phyloP scores from a whole-genome alignment of 345 rosid genomes.

The Lepidium aucheri region DNA sequence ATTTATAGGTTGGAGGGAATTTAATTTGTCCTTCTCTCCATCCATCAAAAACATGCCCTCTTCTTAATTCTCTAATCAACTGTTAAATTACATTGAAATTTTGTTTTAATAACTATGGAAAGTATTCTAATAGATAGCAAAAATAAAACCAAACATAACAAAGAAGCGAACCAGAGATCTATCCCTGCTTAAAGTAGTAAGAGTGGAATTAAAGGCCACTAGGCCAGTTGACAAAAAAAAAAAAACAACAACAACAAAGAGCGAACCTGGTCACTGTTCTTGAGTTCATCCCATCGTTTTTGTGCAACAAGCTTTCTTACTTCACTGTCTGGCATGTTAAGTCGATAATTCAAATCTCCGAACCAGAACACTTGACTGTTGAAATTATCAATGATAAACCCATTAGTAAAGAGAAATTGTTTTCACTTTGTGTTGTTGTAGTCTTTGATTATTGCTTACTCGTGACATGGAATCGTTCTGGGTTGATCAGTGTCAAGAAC shows the following conservation, averaged over 20 bases:
- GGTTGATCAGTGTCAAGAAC: constrained; percentile 64
- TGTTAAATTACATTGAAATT: constrained; percentile 17
- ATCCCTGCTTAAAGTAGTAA: no score
- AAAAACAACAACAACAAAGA: background rate
- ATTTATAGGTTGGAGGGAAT: constrained; percentile 94
- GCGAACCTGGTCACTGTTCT: constrained; percentile 72
- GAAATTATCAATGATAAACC: background rate
- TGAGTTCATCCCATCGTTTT: constrained; percentile 73
- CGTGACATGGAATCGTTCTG: constrained; percentile 78
- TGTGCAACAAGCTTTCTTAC: constrained; percentile 68
- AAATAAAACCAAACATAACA: background rate
- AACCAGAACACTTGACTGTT: constrained; percentile 96
- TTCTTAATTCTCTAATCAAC: constrained; percentile 64
- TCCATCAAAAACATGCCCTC: constrained; percentile 80
- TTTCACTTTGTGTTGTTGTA: background rate
- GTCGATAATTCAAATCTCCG: constrained; percentile 93
- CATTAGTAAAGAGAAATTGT: background rate
- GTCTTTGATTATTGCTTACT: constrained; percentile 42
- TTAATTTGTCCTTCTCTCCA: constrained; percentile 83
- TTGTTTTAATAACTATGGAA: background rate
- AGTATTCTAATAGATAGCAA: background rate
- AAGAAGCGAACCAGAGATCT: constrained; percentile 49
- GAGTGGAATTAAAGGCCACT: no score
- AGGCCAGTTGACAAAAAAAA: no score
- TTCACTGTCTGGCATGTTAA: constrained; percentile 64